Evolutionary conservation across 1,284 basidiomycete genomes (phyloP).

Genomic region (Exsudoporus floridanus): DNA sequence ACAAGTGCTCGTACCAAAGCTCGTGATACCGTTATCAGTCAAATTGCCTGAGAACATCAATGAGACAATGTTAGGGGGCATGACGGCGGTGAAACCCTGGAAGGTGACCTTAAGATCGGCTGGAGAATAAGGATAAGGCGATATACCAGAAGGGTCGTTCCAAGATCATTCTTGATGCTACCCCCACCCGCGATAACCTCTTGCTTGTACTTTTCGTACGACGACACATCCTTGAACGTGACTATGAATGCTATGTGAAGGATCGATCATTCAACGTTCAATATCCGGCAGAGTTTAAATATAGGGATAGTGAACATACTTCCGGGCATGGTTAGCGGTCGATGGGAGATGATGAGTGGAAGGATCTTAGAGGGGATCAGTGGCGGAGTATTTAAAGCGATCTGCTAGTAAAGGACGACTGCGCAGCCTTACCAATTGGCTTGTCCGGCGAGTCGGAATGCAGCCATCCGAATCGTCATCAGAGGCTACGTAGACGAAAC

Average conservation of each 20-base stretch:
- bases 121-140: background rate
- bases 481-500: too few species aligned
- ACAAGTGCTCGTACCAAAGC: conserved; percentile 14
- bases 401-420: background rate
- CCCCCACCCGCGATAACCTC: conserved; percentile 5
- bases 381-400: background rate
- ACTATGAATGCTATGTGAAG: conserved; percentile 14
- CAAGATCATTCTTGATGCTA: conserved; percentile 18
- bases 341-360: background rate
- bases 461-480: too few species aligned
- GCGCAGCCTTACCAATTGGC: background rate
- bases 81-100: conserved; percentile 20
- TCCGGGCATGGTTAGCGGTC: conserved; percentile 13
- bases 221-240: conserved; percentile 5
- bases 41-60: background rate
- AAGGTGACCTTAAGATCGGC: background rate
- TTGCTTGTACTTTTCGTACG: conserved; percentile 21
- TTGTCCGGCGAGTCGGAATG: background rate
- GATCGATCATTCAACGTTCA: background rate
- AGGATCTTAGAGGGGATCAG: background rate
- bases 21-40: conserved; percentile 2
- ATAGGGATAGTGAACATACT: conserved; percentile 12
- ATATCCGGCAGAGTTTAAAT: background rate
- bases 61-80: conserved; percentile 2
- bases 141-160: background rate